Percentiles rank a stretch among this genome's conserved stretches.
These are phyloP conservation scores for Leishmania aethiopica DNA, from an alignment of 208 protist genomes.

Conservation along the genomic window DNA sequence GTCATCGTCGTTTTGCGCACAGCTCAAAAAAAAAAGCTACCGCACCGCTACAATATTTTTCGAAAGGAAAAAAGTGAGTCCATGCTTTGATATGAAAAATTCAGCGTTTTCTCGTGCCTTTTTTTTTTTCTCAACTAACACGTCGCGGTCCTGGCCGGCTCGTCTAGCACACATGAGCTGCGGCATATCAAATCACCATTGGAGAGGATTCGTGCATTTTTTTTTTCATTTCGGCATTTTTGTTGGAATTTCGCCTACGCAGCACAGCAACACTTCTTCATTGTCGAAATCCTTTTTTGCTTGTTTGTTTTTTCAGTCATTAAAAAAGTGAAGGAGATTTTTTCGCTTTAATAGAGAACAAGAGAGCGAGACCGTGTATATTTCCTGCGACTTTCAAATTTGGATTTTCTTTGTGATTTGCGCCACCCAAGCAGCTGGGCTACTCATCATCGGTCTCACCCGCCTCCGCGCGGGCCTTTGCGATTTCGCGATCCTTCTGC, in stretches of 20 bases:
- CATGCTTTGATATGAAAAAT: background rate
- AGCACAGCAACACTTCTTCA: slow-evolving; percentile 1
- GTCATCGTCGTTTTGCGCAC: background rate
- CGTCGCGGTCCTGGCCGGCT: background rate
- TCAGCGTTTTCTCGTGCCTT: background rate
- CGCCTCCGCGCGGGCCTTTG: slow-evolving; percentile 27
- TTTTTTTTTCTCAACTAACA: background rate
- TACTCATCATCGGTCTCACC: slow-evolving; percentile 21
- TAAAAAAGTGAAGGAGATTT: slow-evolving; percentile 1
- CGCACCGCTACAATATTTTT: slow-evolving; percentile 9
- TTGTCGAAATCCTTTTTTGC: background rate
- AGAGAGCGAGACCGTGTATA: background rate
- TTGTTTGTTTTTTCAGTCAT: slow-evolving; percentile 6
- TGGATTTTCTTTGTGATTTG: background rate
- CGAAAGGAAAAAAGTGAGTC: background rate
- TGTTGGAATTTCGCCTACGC: background rate
- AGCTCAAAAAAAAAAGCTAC: background rate
- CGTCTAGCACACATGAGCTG: background rate
- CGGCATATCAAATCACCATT: background rate
- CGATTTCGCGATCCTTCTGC: slow-evolving; percentile 58
- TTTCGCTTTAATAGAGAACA: slow-evolving; percentile 1
- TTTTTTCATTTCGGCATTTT: slow-evolving; percentile 14
- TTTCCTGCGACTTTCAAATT: background rate
- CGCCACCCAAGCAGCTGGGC: background rate
- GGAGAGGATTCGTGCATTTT: background rate